Evolutionary conservation across 2,329 filamentous ascomycete species (phyloP).

Genomic region (Tolypocladium tropicale): DNA sequence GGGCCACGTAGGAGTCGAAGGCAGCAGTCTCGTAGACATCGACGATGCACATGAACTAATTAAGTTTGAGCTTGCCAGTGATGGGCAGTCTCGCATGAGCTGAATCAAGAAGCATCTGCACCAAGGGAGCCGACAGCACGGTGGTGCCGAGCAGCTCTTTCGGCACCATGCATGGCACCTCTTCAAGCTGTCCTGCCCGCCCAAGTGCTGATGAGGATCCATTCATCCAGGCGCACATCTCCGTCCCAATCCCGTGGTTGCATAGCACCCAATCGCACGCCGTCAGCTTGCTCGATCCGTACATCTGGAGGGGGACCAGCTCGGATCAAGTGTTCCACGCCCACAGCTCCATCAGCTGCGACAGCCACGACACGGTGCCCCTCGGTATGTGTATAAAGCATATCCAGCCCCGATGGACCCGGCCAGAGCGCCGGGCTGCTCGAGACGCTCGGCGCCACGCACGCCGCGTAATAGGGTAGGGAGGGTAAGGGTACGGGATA

Average conservation of each 20-base stretch:
- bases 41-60: neutral
- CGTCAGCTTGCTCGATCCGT: neutral
- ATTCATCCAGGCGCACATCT: neutral
- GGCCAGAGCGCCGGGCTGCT: neutral
- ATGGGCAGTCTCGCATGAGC: neutral
- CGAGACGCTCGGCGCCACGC: neutral
- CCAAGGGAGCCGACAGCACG: neutral
- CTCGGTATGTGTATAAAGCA: neutral
- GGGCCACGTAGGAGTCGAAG: no score
- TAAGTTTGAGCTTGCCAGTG: neutral
- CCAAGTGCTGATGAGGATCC: neutral
- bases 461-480: no score
- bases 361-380: neutral
- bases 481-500: no score
- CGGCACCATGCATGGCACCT: neutral
- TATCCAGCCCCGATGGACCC: neutral
- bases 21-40: neutral
- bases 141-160: neutral
- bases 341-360: neutral
- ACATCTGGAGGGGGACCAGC: neutral
- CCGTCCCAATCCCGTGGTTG: neutral
- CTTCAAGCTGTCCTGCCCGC: neutral
- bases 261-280: neutral
- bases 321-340: neutral
- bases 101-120: neutral